These are phyloP conservation scores for Neurospora sp. DNA, from an alignment of 2,329 filamentous ascomycete genomes.

Conservation along the genomic window DNA sequence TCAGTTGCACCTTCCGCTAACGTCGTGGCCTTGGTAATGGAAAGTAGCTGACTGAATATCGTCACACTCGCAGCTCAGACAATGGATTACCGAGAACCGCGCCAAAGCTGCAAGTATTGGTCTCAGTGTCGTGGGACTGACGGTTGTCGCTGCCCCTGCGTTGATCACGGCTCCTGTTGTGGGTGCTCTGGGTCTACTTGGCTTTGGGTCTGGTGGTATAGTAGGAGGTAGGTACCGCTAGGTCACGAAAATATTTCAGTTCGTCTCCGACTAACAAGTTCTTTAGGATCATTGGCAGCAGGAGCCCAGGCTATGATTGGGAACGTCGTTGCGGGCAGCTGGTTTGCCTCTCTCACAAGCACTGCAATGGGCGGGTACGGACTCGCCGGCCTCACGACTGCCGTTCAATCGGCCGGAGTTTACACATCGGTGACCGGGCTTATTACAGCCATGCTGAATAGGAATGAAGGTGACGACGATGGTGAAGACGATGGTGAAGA, in stretches of 20 bases:
- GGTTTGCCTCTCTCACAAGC: constrained; percentile 15
- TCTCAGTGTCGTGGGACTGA: not conserved
- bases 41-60: not conserved
- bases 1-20: not conserved
- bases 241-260: not conserved
- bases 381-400: not conserved
- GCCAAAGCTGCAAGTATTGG: not conserved
- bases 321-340: constrained; percentile 12
- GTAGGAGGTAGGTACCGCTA: not conserved
- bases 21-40: fast-evolving
- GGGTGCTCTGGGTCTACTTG: not conserved
- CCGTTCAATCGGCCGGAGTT: not conserved
- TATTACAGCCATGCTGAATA: not conserved
- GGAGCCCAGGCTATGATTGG: constrained; percentile 7
- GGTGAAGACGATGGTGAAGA: no score
- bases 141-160: not conserved
- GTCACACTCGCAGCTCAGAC: not conserved
- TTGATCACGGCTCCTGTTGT: not conserved
- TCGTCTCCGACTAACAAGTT: not conserved
- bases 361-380: constrained; percentile 17
- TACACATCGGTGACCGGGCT: not conserved
- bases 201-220: not conserved
- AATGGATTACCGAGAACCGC: not conserved
- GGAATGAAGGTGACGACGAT: not conserved
- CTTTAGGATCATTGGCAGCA: constrained; percentile 16